Evolutionary conservation across 306 rosid genomes (phyloP).

Genomic region (Dryas octopetala): DNA sequence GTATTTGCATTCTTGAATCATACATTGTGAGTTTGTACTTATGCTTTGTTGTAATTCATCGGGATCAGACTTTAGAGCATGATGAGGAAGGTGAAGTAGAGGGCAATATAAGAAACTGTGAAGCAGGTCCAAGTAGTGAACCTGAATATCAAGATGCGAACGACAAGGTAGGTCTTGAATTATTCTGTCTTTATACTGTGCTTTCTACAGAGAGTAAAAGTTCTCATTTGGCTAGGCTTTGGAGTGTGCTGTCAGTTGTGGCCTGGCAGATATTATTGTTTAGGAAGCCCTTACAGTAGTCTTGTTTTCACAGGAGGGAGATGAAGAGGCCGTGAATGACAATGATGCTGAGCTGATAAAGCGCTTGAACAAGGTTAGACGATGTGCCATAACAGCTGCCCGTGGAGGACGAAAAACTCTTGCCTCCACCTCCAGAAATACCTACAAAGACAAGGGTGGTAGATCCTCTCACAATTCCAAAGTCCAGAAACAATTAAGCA

Average conservation of each 20-base stretch:
- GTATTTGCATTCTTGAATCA: background rate
- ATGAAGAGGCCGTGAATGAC: conserved; percentile 27
- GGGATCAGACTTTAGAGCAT: conserved; percentile 2
- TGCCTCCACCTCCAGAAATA: too few species aligned
- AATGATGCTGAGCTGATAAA: conserved; percentile 52
- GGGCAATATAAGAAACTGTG: conserved; percentile 30
- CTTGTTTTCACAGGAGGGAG: conserved; percentile 46
- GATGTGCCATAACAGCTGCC: conserved; percentile 54
- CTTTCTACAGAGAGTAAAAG: background rate
- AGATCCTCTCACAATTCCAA: too few species aligned
- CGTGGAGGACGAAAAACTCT: conserved; percentile 57
- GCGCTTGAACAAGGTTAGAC: conserved; percentile 68
- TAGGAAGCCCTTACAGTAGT: background rate
- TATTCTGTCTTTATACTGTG: background rate
- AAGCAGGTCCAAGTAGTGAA: conserved; percentile 39
- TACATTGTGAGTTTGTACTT: background rate
- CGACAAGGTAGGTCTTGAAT: conserved; percentile 34
- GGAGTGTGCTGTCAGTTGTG: background rate
- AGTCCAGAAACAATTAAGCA: too few species aligned
- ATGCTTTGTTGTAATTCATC: conserved; percentile 5
- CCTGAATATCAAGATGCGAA: conserved; percentile 41
- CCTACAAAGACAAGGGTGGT: too few species aligned
- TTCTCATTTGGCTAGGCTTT: background rate
- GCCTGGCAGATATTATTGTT: background rate
- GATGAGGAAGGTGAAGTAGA: conserved; percentile 29